Evolutionary conservation across 1,139 yeast genomes (phyloP).

Genomic region (Sporopachydermia cereana): DNA sequence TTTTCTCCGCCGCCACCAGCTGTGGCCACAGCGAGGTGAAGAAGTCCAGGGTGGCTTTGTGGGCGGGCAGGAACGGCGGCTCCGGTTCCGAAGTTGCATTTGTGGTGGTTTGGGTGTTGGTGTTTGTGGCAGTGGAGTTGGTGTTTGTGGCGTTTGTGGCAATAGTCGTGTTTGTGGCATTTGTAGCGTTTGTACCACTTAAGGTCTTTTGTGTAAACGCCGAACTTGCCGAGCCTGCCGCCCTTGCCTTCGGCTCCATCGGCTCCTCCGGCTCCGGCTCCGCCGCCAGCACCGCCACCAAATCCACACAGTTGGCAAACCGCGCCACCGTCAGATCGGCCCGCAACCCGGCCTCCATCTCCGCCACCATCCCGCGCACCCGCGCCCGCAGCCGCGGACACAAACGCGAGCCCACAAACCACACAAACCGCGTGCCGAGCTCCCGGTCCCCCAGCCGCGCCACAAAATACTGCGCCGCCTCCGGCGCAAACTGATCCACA

Average conservation of each 20-base stretch:
- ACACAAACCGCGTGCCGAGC: constrained; percentile 49
- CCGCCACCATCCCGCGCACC: constrained; percentile 40
- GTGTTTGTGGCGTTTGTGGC: neutral
- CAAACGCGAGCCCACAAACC: constrained; percentile 46
- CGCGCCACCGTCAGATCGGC: neutral
- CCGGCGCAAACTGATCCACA: constrained; percentile 69
- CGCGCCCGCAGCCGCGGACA: constrained; percentile 46
- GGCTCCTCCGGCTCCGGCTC: neutral
- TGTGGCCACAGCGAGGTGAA: constrained; percentile 33
- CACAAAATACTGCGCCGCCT: constrained; percentile 60
- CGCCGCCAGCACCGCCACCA: neutral
- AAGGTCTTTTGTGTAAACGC: neutral
- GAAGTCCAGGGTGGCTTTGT: constrained; percentile 38
- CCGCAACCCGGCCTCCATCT: constrained; percentile 19
- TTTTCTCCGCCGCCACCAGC: constrained; percentile 30
- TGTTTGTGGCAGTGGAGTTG: neutral
- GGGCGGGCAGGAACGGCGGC: constrained; percentile 24
- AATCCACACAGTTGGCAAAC: constrained; percentile 18
- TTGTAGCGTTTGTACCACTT: neutral
- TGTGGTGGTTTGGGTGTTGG: neutral
- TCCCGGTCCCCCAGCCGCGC: constrained; percentile 57
- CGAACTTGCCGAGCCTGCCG: neutral
- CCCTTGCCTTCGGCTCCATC: neutral
- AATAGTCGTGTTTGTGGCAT: neutral
- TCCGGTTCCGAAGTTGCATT: neutral